Conservation (phyloP, 495 filamentous ascomycete species). For the Aspergillus funiculosus region DNA sequence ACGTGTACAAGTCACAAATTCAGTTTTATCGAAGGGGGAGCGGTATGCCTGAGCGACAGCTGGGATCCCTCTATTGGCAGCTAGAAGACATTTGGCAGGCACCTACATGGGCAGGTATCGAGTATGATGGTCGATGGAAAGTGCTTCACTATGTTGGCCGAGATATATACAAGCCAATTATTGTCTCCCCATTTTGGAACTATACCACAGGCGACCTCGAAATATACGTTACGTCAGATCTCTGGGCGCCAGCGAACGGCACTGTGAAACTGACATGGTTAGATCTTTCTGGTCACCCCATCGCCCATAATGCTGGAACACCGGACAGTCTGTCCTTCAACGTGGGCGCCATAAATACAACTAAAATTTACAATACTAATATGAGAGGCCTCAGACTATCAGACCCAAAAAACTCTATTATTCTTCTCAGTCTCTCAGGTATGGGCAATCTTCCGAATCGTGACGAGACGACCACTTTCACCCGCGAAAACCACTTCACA, state of each 20-base stretch:
- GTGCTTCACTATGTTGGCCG: constrained; percentile 55
- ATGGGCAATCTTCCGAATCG: constrained; percentile 50
- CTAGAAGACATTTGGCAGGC: constrained; percentile 67
- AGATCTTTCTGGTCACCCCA: constrained; percentile 33
- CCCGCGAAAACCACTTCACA: constrained; percentile 53
- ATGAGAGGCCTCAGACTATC: constrained; percentile 30
- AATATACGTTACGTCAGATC: constrained; percentile 52
- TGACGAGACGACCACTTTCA: constrained; percentile 40
- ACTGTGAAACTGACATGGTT: constrained; percentile 36
- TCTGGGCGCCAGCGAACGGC: constrained; percentile 34
- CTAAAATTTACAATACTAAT: constrained; percentile 44
- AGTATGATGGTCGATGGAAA: constrained; percentile 62
- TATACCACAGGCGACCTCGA: constrained; percentile 47
- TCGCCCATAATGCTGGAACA: constrained; percentile 28
- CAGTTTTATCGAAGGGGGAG: constrained; percentile 61
- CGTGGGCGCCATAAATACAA: constrained; percentile 58
- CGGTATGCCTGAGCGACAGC: constrained; percentile 53
- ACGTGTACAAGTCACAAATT: constrained; percentile 59
- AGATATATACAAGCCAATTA: constrained; percentile 56
- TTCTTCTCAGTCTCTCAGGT: constrained; percentile 51
- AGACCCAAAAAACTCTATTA: constrained; percentile 42
- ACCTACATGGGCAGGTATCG: constrained; percentile 60
- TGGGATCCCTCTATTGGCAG: constrained; percentile 65
- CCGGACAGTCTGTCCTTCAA: constrained; percentile 37
- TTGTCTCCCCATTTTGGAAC: constrained; percentile 59